A percentile compares a stretch with the other conserved stretches of the same genome.
These are phyloP conservation scores for Colletotrichum trifolii DNA, from an alignment of 2,329 filamentous ascomycete genomes.

Conservation along the genomic window DNA sequence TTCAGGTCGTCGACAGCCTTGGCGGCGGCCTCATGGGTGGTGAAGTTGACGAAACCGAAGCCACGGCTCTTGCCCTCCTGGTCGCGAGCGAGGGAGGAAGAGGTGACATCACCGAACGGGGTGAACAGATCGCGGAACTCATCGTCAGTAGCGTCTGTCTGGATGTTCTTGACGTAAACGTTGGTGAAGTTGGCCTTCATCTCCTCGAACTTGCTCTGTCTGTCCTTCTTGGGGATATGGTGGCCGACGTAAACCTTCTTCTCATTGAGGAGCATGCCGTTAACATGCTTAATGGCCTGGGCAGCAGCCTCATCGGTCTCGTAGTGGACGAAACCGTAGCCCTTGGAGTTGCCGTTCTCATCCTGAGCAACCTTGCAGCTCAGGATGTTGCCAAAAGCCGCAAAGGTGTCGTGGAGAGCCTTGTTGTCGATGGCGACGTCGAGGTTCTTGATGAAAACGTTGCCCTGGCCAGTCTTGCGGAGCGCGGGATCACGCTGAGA, in stretches of 20 bases:
- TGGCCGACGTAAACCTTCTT: slow-evolving; percentile 99
- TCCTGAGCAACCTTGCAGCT: slow-evolving; percentile 99
- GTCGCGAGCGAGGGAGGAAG: slow-evolving; percentile 91
- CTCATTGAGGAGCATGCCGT: slow-evolving; percentile 99
- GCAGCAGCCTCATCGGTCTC: slow-evolving; percentile 97
- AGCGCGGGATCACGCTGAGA: slow-evolving; percentile 98
- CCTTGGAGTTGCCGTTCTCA: slow-evolving; percentile 96
- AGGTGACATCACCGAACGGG: slow-evolving; percentile 93
- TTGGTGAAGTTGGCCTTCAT: slow-evolving; percentile 99
- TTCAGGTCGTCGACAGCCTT: slow-evolving; percentile 93
- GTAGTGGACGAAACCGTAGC: slow-evolving; percentile 99
- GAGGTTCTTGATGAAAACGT: slow-evolving; percentile 99
- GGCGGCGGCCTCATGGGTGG: slow-evolving; percentile 86
- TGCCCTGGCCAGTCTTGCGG: slow-evolving; percentile 98
- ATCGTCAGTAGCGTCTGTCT: slow-evolving; percentile 85
- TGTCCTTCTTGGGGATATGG: slow-evolving; percentile 99
- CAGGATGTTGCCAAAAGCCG: slow-evolving; percentile 98
- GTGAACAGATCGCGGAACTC: slow-evolving; percentile 95
- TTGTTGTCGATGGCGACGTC: slow-evolving; percentile 99
- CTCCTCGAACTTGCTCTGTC: slow-evolving; percentile 99
- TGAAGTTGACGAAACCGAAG: slow-evolving; percentile 96
- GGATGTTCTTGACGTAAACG: slow-evolving; percentile 99
- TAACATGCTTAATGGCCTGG: slow-evolving; percentile 99
- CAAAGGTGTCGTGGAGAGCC: slow-evolving; percentile 98
- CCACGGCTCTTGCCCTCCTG: slow-evolving; percentile 92